phyloP scores from a whole-genome alignment of 371 early-diverging fungal genomes.

The Dichotomocladium elegans region DNA sequence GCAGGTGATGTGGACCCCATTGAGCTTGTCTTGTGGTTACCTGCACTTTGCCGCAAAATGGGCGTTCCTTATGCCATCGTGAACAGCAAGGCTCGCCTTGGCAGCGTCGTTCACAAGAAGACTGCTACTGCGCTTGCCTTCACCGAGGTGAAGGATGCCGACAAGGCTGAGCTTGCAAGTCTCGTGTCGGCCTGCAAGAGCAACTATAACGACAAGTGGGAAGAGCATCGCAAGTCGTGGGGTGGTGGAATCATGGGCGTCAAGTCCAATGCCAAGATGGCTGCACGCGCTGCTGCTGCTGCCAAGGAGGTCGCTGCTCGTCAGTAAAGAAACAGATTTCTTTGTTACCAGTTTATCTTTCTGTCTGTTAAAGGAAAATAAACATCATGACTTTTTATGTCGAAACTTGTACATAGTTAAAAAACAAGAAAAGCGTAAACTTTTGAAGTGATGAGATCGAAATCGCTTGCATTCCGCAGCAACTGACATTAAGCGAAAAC shows the following conservation, averaged over 20 bases:
- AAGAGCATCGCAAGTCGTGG: slow-evolving; percentile 89
- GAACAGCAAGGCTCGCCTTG: slow-evolving; percentile 96
- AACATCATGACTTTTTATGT: not conserved
- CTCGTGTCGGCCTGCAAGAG: slow-evolving; percentile 90
- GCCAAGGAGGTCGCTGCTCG: slow-evolving; percentile 65
- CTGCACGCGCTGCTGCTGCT: slow-evolving; percentile 73
- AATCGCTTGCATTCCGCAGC: no score
- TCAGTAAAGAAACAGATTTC: slow-evolving; percentile 45
- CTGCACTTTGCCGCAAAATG: slow-evolving; percentile 99
- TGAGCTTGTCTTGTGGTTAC: slow-evolving; percentile 98
- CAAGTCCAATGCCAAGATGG: slow-evolving; percentile 83
- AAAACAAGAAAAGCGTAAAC: no score
- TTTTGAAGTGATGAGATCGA: no score
- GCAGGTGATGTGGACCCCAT: slow-evolving; percentile 99
- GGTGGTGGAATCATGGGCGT: slow-evolving; percentile 96
- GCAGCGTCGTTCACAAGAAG: slow-evolving; percentile 99
- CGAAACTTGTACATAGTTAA: not conserved
- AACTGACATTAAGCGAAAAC: no score
- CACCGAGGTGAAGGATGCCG: slow-evolving; percentile 93
- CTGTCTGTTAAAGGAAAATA: no score
- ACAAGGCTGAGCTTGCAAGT: slow-evolving; percentile 88
- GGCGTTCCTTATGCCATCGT: slow-evolving; percentile 99
- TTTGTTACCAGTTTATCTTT: no score
- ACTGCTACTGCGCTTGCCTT: slow-evolving; percentile 96
- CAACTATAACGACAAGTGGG: slow-evolving; percentile 92